Evolutionary conservation across 2,329 filamentous ascomycete genomes (phyloP).

Genomic region (Biscogniauxia mediterranea): DNA sequence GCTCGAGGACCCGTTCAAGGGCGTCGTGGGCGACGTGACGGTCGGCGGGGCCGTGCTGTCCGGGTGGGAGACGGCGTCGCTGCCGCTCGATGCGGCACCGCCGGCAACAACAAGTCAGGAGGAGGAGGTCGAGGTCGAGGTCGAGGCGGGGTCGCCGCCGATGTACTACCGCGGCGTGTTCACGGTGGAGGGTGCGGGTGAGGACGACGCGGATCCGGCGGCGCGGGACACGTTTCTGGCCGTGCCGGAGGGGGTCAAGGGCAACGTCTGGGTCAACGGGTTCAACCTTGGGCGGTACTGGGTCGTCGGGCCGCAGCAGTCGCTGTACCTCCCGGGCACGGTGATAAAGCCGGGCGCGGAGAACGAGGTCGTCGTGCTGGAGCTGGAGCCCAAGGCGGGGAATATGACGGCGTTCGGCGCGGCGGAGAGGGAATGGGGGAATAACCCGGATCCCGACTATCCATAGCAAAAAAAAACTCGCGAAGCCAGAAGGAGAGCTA

Average conservation of each 20-base stretch:
- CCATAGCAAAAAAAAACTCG: background rate
- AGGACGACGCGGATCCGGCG: conserved; percentile 31
- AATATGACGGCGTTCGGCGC: conserved; percentile 23
- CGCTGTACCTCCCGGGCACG: conserved; percentile 44
- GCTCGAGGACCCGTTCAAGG: conserved; percentile 45
- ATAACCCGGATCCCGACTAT: conserved; percentile 32
- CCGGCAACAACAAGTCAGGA: background rate
- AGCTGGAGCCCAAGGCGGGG: conserved; percentile 38
- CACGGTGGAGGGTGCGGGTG: conserved; percentile 16
- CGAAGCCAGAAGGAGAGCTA: background rate
- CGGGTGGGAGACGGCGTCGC: conserved; percentile 40
- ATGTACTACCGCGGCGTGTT: conserved; percentile 34
- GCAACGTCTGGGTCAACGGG: conserved; percentile 46
- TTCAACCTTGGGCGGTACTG: conserved; percentile 47
- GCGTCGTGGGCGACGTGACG: conserved; percentile 43
- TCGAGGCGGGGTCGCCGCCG: conserved; percentile 20
- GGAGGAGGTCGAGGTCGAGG: background rate
- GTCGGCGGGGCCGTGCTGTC: conserved; percentile 33
- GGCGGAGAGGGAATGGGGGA: conserved; percentile 29
- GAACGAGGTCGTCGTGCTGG: conserved; percentile 44
- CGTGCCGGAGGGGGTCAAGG: conserved; percentile 42
- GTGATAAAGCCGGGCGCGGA: conserved; percentile 30
- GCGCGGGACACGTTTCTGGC: conserved; percentile 37
- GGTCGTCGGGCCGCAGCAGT: conserved; percentile 47
- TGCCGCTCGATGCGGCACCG: conserved; percentile 34